Conservation (phyloP, 2,329 filamentous ascomycete genomes). For the Dothidotthia symphoricarpi region DNA sequence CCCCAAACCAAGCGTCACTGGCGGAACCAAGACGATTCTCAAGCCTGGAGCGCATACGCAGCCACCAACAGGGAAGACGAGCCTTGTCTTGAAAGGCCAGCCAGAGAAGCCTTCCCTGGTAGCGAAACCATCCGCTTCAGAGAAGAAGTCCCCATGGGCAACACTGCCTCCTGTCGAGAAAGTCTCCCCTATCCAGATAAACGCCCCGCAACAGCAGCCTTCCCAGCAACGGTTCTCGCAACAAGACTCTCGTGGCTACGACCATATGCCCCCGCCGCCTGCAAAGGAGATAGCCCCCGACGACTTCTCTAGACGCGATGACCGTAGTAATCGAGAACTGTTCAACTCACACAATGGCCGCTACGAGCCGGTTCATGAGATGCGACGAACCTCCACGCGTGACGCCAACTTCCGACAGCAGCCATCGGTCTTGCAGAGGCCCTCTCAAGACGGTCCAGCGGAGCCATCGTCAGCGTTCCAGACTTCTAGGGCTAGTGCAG, state of each 20-base stretch:
- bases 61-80: constrained; percentile 44
- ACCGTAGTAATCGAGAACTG: constrained; percentile 69
- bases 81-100: constrained; percentile 64
- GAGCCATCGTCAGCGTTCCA: constrained; percentile 88
- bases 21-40: constrained; percentile 50
- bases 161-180: constrained; percentile 80
- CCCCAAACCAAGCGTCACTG: constrained; percentile 39
- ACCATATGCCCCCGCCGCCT: constrained; percentile 53
- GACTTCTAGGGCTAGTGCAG: constrained; percentile 68
- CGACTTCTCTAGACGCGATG: constrained; percentile 84
- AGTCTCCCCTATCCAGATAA: constrained; percentile 66
- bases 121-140: constrained; percentile 67
- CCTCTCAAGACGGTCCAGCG: constrained; percentile 63
- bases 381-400: constrained; percentile 65
- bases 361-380: constrained; percentile 82
- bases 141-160: constrained; percentile 90
- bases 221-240: constrained; percentile 49
- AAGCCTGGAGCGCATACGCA: constrained; percentile 47
- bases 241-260: constrained; percentile 58
- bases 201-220: constrained; percentile 50
- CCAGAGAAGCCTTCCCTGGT: constrained; percentile 71
- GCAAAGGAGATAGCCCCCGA: constrained; percentile 89
- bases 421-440: constrained; percentile 75
- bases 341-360: constrained; percentile 95
- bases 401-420: constrained; percentile 72